Evolutionary conservation across 2,329 filamentous ascomycete species (phyloP), one percentile per base, ranked within the genome.

Genomic region (Penicillium sp.): DNA sequence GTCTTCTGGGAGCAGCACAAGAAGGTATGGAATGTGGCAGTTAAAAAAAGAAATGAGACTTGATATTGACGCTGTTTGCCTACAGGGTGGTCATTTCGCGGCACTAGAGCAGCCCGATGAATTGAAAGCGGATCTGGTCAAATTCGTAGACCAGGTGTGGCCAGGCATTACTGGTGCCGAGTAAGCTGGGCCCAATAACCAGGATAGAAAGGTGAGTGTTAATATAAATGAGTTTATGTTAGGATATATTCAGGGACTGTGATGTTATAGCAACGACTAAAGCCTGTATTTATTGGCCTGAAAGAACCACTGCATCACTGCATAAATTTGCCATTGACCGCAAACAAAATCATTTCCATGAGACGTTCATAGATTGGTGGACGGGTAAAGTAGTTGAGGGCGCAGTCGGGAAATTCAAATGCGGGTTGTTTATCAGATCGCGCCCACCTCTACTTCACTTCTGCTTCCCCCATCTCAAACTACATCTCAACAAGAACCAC

Each of bases 41-140:
- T 15, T 23, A 36, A 15, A 19, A 11, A n/a, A 11, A 4, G 10
- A 21, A 29, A 44, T 51, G 29, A 53, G 4, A 43, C 15, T 29
- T 54, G 2, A 40, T 16, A 33, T 23, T 34, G 27, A 25, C 13
- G 21, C 39, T 47, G 7, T 16, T 38, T 33, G 23, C 10, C 15
- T 40, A 33, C 67, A 73, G 64, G 83, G 83, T 16, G 82, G 83
- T 0, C 82, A 84, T 68, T 84, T 84, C 64, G 81, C 83, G 2
- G 70, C 75, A 0, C 67, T 77, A 10, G 77, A 80, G 40, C 74
- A 77, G 23, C 75, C 76, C 0, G 64, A 72, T 57, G 66, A 74
- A 1, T 62, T 82, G 45, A 77, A 80, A 59, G 73, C 72, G 11
- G 78, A 79, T 50, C 65, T 81, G 41, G 73, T 74, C 58, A 64